Evolutionary conservation across 2,329 filamentous ascomycete species (phyloP).

Genomic region (Fusarium setosum): DNA sequence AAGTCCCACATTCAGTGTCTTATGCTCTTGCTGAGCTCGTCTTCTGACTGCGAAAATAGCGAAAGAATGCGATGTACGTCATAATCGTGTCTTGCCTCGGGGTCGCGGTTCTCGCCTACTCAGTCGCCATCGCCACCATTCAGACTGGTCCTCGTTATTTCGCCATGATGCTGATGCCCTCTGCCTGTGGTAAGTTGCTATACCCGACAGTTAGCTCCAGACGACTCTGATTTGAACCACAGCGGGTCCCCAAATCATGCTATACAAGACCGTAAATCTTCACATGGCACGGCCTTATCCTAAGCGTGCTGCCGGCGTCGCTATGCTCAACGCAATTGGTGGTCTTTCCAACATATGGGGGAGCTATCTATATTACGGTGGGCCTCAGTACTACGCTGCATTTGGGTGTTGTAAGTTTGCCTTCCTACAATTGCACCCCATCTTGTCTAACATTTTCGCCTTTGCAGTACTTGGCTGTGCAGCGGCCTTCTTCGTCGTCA

Average conservation of each 20-base stretch:
- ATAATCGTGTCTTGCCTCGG: slow-evolving; percentile 72
- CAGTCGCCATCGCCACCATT: slow-evolving; percentile 72
- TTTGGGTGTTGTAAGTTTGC: slow-evolving; percentile 27
- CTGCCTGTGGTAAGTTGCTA: background rate
- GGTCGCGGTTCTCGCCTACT: slow-evolving; percentile 71
- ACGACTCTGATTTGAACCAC: background rate
- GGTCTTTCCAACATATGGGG: slow-evolving; percentile 70
- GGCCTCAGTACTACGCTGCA: slow-evolving; percentile 38
- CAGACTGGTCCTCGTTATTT: slow-evolving; percentile 71
- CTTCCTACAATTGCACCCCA: background rate
- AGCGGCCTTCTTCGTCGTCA: slow-evolving; percentile 22
- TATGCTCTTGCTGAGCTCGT: slow-evolving; percentile 51
- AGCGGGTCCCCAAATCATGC: slow-evolving; percentile 27
- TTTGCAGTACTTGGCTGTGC: slow-evolving; percentile 32
- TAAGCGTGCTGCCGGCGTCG: slow-evolving; percentile 75
- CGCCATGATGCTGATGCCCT: slow-evolving; percentile 15
- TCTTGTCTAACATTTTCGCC: background rate
- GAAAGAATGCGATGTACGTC: slow-evolving; percentile 74
- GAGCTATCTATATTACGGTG: slow-evolving; percentile 67
- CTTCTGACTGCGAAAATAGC: slow-evolving; percentile 52
- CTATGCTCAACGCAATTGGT: slow-evolving; percentile 75
- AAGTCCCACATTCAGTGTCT: background rate
- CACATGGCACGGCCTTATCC: slow-evolving; percentile 76
- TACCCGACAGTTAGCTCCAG: background rate
- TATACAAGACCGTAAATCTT: slow-evolving; percentile 80